Evolutionary conservation across 805 yeast species (phyloP), one percentile per base, ranked within the genome.

Genomic region (Yamadazyma scolyti): DNA sequence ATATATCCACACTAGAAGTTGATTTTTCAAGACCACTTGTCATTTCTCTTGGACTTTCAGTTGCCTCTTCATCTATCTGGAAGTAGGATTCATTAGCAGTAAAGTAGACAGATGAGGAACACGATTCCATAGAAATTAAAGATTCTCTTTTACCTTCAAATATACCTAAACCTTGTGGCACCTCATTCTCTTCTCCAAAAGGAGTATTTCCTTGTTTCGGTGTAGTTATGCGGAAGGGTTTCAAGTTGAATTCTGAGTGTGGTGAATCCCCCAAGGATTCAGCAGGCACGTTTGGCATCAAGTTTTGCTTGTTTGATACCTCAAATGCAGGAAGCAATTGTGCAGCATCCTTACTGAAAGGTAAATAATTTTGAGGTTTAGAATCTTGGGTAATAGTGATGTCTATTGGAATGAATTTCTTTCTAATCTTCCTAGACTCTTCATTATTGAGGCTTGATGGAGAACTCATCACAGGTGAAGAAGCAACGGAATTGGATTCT

Each of bases 391-490:
- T 41, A 7, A 41, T 27, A 12, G 40, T 34, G 6, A 47, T 45
- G 23, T 40, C 31, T 12, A 47, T 38, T 5, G 54, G 54, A 9
- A 48, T 37, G 24, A 48, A 48, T 31, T 33, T 35, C 13, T 30
- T 37, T 21, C 52, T 39, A 5, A 42, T 32, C 20, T 17, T 26
- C 20, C 18, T 30, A 14, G n/a, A 11, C 4, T 29, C 28, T 9
- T 30, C 34, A 18, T 33, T 30, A 23, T 16, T 25, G 20, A 34
- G 25, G 3, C 20, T 36, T 9, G 32, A 27, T 8, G 37, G 30
- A 17, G 15, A 5, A n/a, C 14, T 6, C 20, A 21, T 13, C 10
- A 16, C 18, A 2, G 34, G 32, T 16, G 37, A 27, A 18, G 13
- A 10, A 20, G 24, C 20, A 23, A 20, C 9, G 30, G 27, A 6